Base-by-base conservation (phyloP, 129 eudicot genomes). In the Centrapalus pauciflorus region DNA sequence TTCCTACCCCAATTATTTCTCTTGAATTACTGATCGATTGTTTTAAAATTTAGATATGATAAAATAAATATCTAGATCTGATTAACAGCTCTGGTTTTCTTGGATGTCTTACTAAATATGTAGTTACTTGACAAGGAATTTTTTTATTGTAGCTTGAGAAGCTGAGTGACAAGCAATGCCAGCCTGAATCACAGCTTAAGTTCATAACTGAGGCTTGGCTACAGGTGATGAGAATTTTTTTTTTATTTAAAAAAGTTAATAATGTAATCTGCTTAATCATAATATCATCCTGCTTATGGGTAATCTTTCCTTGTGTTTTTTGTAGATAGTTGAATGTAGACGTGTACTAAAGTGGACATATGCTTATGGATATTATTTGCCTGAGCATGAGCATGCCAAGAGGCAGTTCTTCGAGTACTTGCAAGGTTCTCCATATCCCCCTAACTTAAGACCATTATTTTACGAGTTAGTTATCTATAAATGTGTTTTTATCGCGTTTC, bases 291-390 rank as follows among this genome's bases (percentile, higher is more conserved):
- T 14, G 21, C 20, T 51, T 24, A 67, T 34, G 40, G 10, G 10
- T 58, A 20, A 33, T 30, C 10, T 33, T 24, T 57, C 10, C 4
- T 45, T 17, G 34, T 37, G 34, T 37, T 27, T 11, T 17, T 63
- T 78, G 76, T 83, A 93, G 99, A 94, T 94, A 75, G 99, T 94
- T 68, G 99, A 94, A 77, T 94, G 99, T 69, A 86, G 99, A 68
- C 80, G 99, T 43, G 99, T 94, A 62, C 76, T 94, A 10, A 94
- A 94, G 69, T 94, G 99, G 99, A 94, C 99, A 41, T 89, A 94
- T 61, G 95, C 97, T 23, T 94, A 94, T 73, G 99, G 99, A 71
- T 94, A 76, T 78, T 94, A 94, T 74, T 76, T 94, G 64, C 88
- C 87, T 1, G 99, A 87, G 66, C 88, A 80, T 32, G 99, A 89